Conservation (phyloP, 2,329 filamentous ascomycete species). For the Hypoxylon sp. region DNA sequence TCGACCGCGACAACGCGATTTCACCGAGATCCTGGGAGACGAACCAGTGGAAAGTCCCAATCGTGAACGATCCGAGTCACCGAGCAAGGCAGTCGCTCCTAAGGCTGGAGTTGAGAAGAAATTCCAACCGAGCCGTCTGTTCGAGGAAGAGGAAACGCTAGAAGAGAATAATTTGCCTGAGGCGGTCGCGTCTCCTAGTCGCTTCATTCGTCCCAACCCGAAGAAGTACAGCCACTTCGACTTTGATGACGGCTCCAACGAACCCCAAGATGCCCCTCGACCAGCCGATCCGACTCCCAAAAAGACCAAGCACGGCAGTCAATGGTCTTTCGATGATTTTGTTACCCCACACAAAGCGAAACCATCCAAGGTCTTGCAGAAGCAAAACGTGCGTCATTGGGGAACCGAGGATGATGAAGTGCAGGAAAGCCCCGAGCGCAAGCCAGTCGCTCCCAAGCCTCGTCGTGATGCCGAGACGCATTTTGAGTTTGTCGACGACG, state of each 20-base stretch:
- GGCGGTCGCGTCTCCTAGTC: constrained; percentile 59
- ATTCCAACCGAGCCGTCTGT: constrained; percentile 74
- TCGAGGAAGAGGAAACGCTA: constrained; percentile 69
- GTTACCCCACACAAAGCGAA: constrained; percentile 82
- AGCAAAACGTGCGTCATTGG: constrained; percentile 84
- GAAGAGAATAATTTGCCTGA: constrained; percentile 62
- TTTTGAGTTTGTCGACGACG: constrained; percentile 87
- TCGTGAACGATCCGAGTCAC: constrained; percentile 61
- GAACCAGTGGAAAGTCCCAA: constrained; percentile 60
- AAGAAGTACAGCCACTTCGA: constrained; percentile 90
- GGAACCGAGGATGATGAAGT: constrained; percentile 77
- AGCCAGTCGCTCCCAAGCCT: constrained; percentile 73
- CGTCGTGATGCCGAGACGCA: constrained; percentile 86
- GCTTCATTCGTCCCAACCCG: constrained; percentile 75
- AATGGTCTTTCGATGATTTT: constrained; percentile 93
- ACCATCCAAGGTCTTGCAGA: constrained; percentile 70
- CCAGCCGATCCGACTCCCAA: constrained; percentile 60
- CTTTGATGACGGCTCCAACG: constrained; percentile 76
- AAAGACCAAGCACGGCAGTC: constrained; percentile 76
- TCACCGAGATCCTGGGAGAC: constrained; percentile 79
- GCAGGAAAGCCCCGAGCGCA: constrained; percentile 70
- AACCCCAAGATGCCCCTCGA: constrained; percentile 62
- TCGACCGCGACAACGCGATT: constrained; percentile 75
- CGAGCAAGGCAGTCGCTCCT: constrained; percentile 55
- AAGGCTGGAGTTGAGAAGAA: constrained; percentile 73